phyloP scores from a whole-genome alignment of 2,329 filamentous ascomycete genomes.

The Exophiala viscosa region DNA sequence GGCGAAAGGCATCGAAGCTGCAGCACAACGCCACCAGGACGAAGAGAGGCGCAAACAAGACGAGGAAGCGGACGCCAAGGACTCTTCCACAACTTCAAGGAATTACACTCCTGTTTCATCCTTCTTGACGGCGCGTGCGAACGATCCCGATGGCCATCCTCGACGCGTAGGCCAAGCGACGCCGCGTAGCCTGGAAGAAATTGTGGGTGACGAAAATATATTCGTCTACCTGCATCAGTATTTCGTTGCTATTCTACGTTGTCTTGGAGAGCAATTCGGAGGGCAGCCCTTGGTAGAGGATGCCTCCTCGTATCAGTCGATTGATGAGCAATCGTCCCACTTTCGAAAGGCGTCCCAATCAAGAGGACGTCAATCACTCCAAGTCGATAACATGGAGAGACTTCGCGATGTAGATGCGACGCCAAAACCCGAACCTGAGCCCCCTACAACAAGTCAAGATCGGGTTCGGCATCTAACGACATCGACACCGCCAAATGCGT shows the following conservation, averaged over 20 bases:
- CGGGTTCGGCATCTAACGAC: not conserved
- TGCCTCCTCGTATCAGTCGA: conserved; percentile 40
- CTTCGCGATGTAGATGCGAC: conserved; percentile 18
- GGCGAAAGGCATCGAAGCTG: conserved; percentile 49
- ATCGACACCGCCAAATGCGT: not conserved
- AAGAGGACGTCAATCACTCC: not conserved
- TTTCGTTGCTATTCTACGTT: conserved; percentile 50
- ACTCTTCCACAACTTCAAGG: conserved; percentile 8
- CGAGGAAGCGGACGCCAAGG: conserved; percentile 10
- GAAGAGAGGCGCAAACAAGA: conserved; percentile 44
- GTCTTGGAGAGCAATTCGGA: conserved; percentile 46
- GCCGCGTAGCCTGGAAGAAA: conserved; percentile 56
- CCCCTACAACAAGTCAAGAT: not conserved
- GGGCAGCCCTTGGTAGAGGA: conserved; percentile 42
- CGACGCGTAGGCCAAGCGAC: conserved; percentile 52
- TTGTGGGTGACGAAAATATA: conserved; percentile 56
- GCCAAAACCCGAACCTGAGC: conserved; percentile 13
- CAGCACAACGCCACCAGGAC: conserved; percentile 44
- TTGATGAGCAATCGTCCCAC: conserved; percentile 14
- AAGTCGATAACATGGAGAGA: conserved; percentile 13
- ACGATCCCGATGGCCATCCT: conserved; percentile 55
- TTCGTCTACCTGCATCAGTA: conserved; percentile 56
- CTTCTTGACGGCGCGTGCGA: conserved; percentile 54
- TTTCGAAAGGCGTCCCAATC: conserved; percentile 11
- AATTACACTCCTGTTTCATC: conserved; percentile 56